Conservation (phyloP, 2,329 filamentous ascomycete species). For the Sporothrix luriei region DNA sequence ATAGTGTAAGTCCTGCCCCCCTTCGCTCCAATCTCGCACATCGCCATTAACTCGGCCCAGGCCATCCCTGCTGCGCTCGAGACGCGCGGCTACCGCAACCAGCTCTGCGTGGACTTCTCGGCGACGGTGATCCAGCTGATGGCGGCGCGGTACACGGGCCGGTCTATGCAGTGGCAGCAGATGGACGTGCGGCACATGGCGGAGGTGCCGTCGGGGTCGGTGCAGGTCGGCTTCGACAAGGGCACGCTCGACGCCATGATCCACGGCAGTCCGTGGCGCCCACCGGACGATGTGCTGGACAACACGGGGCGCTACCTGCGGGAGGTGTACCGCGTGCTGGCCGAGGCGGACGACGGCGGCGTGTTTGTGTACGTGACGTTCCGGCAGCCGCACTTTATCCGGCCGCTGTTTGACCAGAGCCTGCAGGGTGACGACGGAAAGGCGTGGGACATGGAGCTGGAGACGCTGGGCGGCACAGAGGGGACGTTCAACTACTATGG, state of each 20-base stretch:
- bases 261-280: conserved; percentile 56
- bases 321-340: conserved; percentile 54
- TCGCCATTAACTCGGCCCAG: conserved; percentile 42
- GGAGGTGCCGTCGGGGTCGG: conserved; percentile 41
- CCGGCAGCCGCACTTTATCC: conserved; percentile 58
- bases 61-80: conserved; percentile 55
- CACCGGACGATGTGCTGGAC: conserved; percentile 52
- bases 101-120: conserved; percentile 62
- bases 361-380: conserved; percentile 58
- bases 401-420: conserved; percentile 46
- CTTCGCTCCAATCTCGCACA: too few species aligned
- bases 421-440: conserved; percentile 40
- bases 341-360: conserved; percentile 51
- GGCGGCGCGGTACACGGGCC: conserved; percentile 47
- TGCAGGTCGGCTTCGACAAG: conserved; percentile 63
- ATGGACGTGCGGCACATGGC: conserved; percentile 41
- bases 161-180: conserved; percentile 53
- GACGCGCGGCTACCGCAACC: conserved; percentile 52
- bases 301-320: conserved; percentile 54
- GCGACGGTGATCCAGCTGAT: conserved; percentile 56
- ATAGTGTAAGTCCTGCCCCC: conserved; percentile 37
- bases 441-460: conserved; percentile 50
- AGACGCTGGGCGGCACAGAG: conserved; percentile 46
- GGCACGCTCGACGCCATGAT: conserved; percentile 60
- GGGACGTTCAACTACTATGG: conserved; percentile 55